Evolutionary conservation across 208 protist genomes (phyloP).

Genomic region (Phytomonas francai): DNA sequence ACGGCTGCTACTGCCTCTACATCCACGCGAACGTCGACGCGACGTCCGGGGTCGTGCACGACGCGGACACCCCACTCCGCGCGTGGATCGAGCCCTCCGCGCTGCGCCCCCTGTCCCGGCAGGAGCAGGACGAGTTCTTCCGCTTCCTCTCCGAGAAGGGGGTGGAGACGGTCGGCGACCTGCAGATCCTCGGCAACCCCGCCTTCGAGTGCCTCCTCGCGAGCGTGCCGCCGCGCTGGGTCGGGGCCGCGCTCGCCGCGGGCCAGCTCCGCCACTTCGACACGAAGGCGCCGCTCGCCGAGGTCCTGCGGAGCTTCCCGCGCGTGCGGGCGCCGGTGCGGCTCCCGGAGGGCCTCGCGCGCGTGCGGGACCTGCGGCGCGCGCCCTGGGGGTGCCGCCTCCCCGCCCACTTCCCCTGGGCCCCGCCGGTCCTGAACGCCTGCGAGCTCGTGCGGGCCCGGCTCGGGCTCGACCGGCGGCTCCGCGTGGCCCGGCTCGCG

Average conservation of each 20-base stretch:
- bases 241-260: constrained; percentile 39
- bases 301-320: constrained; percentile 62
- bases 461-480: constrained; percentile 45
- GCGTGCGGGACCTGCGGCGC: constrained; percentile 46
- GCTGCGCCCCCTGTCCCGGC: constrained; percentile 11
- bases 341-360: constrained; percentile 29
- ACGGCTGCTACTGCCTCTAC: constrained; percentile 67
- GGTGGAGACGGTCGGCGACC: constrained; percentile 60
- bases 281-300: constrained; percentile 26
- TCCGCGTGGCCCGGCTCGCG: constrained; percentile 49
- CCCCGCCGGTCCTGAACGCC: constrained; percentile 49
- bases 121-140: constrained; percentile 32
- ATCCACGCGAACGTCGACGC: constrained; percentile 49
- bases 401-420: constrained; percentile 37
- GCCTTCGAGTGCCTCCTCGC: constrained; percentile 62
- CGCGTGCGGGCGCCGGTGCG: constrained; percentile 24
- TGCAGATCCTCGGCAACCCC: constrained; percentile 61
- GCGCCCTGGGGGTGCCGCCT: constrained; percentile 7
- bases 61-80: constrained; percentile 24
- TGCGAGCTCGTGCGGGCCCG: constrained; percentile 66
- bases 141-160: constrained; percentile 39
- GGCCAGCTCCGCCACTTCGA: constrained; percentile 59
- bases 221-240: constrained; percentile 31
- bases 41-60: constrained; percentile 11
- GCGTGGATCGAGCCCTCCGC: constrained; percentile 14